Evolutionary conservation across 2,329 filamentous ascomycete species (phyloP).

Genomic region (Aspergillus arachidicola): DNA sequence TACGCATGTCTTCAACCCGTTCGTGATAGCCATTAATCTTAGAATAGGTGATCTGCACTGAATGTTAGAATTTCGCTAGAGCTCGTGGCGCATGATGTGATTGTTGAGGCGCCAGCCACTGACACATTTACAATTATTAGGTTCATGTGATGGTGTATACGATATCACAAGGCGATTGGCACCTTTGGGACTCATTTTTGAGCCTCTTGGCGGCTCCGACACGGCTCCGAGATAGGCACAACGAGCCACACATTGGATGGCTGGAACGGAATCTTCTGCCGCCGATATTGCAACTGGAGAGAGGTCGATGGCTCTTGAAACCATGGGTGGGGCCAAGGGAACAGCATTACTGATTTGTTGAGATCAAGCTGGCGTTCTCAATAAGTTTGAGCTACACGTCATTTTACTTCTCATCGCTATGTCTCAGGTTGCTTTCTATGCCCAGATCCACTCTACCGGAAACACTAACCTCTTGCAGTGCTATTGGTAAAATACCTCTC

Average conservation of each 20-base stretch:
- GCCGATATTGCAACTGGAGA: not conserved
- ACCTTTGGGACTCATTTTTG: not conserved
- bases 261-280: not conserved
- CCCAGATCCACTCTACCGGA: not conserved
- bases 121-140: not conserved
- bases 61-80: not conserved
- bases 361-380: not conserved
- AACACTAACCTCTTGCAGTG: not conserved
- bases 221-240: not conserved
- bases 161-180: not conserved
- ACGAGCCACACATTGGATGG: not conserved
- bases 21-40: not conserved
- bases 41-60: not conserved
- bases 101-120: not conserved
- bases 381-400: not conserved
- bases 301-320: not conserved
- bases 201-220: not conserved
- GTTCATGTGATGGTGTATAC: not conserved
- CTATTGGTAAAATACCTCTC: not conserved
- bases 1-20: not conserved
- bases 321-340: not conserved
- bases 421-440: not conserved
- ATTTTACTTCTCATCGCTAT: not conserved
- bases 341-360: not conserved
- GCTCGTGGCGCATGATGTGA: not conserved